Conservation (phyloP, 164 flowering plant genomes). For the Buxus sempervirens region DNA sequence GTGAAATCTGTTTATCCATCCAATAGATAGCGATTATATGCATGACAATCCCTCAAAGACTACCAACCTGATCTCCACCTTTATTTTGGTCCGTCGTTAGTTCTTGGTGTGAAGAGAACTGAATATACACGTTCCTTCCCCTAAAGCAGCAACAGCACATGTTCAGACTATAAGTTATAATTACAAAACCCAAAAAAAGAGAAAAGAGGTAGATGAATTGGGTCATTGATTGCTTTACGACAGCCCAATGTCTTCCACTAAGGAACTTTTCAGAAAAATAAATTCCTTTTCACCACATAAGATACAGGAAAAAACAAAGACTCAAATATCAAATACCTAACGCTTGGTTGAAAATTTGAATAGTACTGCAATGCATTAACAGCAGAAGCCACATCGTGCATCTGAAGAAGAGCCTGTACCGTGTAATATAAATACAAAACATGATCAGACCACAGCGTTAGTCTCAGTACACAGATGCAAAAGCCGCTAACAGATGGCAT, state of each 20-base stretch:
- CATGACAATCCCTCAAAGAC: neutral
- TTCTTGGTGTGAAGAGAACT: conserved; percentile 97
- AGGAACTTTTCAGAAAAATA: neutral
- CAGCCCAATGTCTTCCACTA: neutral
- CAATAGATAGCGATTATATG: neutral
- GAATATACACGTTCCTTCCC: conserved; percentile 96
- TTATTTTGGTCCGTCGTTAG: conserved; percentile 83
- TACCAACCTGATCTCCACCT: conserved; percentile 83
- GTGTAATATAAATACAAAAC: neutral
- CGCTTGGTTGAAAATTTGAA: conserved; percentile 73
- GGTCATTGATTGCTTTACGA: neutral
- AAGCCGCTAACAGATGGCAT: neutral
- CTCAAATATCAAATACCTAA: conserved; percentile 44
- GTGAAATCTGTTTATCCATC: neutral
- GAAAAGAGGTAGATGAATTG: neutral
- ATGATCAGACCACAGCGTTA: conserved; percentile 4
- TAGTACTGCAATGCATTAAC: conserved; percentile 75
- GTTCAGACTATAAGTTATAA: neutral
- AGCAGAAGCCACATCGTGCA: conserved; percentile 88
- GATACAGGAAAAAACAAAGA: neutral
- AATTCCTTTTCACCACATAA: neutral
- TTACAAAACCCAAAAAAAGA: neutral
- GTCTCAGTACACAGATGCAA: neutral
- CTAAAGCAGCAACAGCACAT: conserved; percentile 27
- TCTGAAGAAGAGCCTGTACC: conserved; percentile 88